These are phyloP conservation scores for Pseudodiploospora longispora DNA, from an alignment of 2,329 filamentous ascomycete genomes.

Conservation along the genomic window DNA sequence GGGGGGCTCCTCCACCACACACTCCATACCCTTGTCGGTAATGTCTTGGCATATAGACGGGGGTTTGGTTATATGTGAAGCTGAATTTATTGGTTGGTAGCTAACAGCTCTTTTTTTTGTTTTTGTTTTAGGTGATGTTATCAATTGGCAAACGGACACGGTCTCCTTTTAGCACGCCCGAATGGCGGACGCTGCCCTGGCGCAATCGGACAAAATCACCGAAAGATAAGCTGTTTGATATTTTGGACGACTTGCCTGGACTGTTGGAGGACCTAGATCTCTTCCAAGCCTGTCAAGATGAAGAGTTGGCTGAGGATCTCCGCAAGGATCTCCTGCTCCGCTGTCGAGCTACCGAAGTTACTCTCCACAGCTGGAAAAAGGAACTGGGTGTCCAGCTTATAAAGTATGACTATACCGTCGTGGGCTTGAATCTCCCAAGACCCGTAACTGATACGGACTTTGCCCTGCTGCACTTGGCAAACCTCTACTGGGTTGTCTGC, in stretches of 20 bases:
- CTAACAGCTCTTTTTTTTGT: too few relatives aligned
- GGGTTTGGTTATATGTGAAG: too few relatives aligned
- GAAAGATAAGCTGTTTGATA: slow-evolving; percentile 22
- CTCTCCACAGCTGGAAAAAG: slow-evolving; percentile 9
- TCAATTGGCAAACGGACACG: slow-evolving; percentile 11
- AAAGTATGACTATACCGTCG: slow-evolving; percentile 9
- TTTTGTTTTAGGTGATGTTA: slow-evolving; percentile 8
- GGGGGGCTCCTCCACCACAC: too few relatives aligned
- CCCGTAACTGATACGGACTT: slow-evolving; percentile 10
- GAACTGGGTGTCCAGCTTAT: slow-evolving; percentile 6
- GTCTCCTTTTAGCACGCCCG: slow-evolving; percentile 18
- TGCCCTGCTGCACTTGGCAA: slow-evolving; percentile 8
- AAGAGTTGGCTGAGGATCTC: slow-evolving; percentile 4
- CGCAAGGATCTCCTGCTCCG: slow-evolving; percentile 5
- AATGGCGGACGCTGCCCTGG: slow-evolving; percentile 27
- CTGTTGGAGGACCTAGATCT: slow-evolving; percentile 19
- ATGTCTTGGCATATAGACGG: too few relatives aligned
- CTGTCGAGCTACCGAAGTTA: slow-evolving; percentile 5
- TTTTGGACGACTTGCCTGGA: slow-evolving; percentile 21
- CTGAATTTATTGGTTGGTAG: too few relatives aligned
- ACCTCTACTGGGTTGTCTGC: slow-evolving; percentile 10
- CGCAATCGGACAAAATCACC: slow-evolving; percentile 17
- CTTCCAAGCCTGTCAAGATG: slow-evolving; percentile 11
- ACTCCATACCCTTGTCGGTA: too few relatives aligned
- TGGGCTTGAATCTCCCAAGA: slow-evolving; percentile 4